phyloP scores from a whole-genome alignment of 2,329 filamentous ascomycete genomes.

The Chrysoporthe austroafricana region DNA sequence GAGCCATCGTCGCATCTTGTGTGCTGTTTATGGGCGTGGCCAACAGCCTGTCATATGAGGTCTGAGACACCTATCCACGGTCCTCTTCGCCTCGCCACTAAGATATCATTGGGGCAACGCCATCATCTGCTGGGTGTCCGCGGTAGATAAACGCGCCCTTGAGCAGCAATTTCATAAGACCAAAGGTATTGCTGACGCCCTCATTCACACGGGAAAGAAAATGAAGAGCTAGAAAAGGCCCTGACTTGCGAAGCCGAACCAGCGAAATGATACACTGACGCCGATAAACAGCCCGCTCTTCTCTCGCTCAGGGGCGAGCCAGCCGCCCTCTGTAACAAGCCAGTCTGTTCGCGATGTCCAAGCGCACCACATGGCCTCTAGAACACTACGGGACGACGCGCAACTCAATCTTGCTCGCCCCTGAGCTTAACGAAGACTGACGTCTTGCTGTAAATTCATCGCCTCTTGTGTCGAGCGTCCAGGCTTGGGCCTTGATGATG shows the following conservation, averaged over 20 bases:
- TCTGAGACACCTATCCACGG: not conserved
- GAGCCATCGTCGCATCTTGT: not conserved
- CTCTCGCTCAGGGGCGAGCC: not conserved
- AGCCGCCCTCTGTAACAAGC: not conserved
- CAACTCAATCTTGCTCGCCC: not conserved
- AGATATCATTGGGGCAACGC: not conserved
- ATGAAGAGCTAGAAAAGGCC: not conserved
- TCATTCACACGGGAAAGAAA: not conserved
- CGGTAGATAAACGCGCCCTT: too few species aligned
- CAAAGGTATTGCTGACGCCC: not conserved
- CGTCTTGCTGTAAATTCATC: not conserved
- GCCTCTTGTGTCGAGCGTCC: not conserved
- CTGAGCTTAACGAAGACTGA: not conserved
- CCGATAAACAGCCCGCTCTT: not conserved
- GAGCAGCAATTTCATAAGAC: too few species aligned
- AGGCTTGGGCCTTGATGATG: not conserved
- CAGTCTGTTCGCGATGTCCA: slow-evolving; percentile 8
- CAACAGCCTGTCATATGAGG: not conserved
- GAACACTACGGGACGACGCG: slow-evolving; percentile 4
- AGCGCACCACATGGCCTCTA: not conserved
- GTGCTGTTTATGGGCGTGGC: not conserved
- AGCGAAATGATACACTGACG: not conserved
- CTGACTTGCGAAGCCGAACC: not conserved
- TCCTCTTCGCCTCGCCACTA: not conserved
- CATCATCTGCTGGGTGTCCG: not conserved